Evolutionary conservation across 2,329 filamentous ascomycete genomes (phyloP).

Genomic region (Delphinella strobiligena): DNA sequence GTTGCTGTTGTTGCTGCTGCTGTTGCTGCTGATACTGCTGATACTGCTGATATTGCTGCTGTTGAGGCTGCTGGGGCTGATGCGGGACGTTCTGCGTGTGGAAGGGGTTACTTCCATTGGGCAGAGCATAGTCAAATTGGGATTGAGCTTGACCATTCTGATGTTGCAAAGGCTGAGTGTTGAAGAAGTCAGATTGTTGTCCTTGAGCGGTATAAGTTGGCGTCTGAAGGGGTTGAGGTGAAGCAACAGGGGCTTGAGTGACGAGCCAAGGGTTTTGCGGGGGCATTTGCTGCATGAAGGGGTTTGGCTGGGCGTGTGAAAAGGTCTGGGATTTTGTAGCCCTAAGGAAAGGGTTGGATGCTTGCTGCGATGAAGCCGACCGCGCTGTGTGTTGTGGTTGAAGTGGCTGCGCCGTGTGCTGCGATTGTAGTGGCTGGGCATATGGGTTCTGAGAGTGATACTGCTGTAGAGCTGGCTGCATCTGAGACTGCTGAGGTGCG

Average conservation of each 20-base stretch:
- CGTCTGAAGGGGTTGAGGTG: conserved; percentile 15
- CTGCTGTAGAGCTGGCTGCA: conserved; percentile 10
- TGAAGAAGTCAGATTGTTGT: conserved; percentile 18
- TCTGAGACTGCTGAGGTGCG: conserved; percentile 10
- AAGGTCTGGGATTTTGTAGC: conserved; percentile 31
- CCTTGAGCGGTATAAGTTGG: conserved; percentile 16
- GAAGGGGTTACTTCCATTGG: conserved; percentile 9
- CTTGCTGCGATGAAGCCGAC: conserved; percentile 9
- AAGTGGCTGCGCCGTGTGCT: conserved; percentile 11
- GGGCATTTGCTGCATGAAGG: conserved; percentile 10
- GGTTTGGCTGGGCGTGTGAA: conserved; percentile 21
- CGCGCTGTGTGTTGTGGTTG: conserved; percentile 12
- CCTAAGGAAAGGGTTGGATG: conserved; percentile 32
- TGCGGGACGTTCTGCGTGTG: conserved; percentile 9
- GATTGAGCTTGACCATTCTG: conserved; percentile 12
- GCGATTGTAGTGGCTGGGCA: conserved; percentile 12
- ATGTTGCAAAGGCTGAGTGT: conserved; percentile 14
- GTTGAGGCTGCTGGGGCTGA: conserved; percentile 18
- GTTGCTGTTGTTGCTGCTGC: conserved; percentile 27
- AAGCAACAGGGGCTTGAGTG: conserved; percentile 30
- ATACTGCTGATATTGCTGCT: conserved; percentile 22
- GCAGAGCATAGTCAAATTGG: conserved; percentile 3
- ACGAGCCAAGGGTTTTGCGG: conserved; percentile 16
- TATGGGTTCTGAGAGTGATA: conserved; percentile 12
- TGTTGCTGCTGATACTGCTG: conserved; percentile 17